These are phyloP conservation scores for Eucalyptus albens DNA, from an alignment of 345 rosid species.

Conservation along the genomic window DNA sequence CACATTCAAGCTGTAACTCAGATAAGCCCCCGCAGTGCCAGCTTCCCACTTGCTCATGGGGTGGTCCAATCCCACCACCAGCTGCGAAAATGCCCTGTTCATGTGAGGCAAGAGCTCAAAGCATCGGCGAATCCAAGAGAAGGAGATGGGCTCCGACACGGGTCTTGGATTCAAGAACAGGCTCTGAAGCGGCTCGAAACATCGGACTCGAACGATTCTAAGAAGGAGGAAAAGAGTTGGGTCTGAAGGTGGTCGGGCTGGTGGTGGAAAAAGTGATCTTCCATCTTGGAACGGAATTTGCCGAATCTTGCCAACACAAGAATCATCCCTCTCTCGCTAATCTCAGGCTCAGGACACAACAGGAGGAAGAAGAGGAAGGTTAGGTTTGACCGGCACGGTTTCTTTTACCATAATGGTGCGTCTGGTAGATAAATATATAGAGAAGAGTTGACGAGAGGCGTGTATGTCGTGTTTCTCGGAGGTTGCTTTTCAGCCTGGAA, in stretches of 20 bases:
- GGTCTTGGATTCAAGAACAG: slow-evolving; percentile 5
- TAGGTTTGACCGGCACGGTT: not conserved
- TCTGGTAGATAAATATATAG: not conserved
- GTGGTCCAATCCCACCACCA: slow-evolving; percentile 30
- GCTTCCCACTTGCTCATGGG: slow-evolving; percentile 34
- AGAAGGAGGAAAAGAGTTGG: not conserved
- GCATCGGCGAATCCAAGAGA: slow-evolving; percentile 29
- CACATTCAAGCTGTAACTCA: slow-evolving; percentile 27
- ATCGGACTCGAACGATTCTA: slow-evolving; percentile 15
- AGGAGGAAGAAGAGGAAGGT: not conserved
- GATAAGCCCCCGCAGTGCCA: slow-evolving; percentile 22
- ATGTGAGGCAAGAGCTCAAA: slow-evolving; percentile 20
- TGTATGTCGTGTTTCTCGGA: not conserved
- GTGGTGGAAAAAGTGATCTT: not conserved
- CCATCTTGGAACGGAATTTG: slow-evolving; percentile 36
- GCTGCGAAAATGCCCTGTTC: slow-evolving; percentile 41
- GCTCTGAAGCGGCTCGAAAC: slow-evolving; percentile 5
- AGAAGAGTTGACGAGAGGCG: not conserved
- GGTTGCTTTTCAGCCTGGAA: not conserved
- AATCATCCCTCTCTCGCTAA: slow-evolving; percentile 6
- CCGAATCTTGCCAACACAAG: slow-evolving; percentile 14
- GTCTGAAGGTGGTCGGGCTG: slow-evolving; percentile 9
- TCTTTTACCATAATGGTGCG: accelerated
- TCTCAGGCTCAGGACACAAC: not conserved
- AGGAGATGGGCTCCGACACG: slow-evolving; percentile 11